A percentile compares a stretch with the other conserved stretches of the same genome.
Conservation (phyloP, 2,329 filamentous ascomycete species). For the Pezicula neosporulosa region DNA sequence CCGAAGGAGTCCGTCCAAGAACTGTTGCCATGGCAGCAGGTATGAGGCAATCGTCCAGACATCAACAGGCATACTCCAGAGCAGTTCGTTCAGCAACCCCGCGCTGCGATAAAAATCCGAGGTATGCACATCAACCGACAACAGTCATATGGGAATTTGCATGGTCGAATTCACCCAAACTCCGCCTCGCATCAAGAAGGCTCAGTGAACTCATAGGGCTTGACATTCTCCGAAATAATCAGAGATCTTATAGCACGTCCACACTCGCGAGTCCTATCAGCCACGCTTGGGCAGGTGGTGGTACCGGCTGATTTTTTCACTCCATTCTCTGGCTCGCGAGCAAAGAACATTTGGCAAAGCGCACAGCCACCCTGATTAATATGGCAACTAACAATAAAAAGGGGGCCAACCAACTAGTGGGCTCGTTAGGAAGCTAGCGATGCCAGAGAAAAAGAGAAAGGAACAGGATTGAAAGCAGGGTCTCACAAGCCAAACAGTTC, state of each 20-base stretch:
- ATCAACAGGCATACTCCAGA: slow-evolving; percentile 56
- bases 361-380: slow-evolving; percentile 72
- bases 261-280: slow-evolving; percentile 55
- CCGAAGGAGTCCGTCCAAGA: slow-evolving; percentile 49
- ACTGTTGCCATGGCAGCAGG: slow-evolving; percentile 78
- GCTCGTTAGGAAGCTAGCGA: slow-evolving; percentile 78
- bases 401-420: slow-evolving; percentile 46
- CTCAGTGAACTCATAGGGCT: slow-evolving; percentile 36
- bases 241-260: slow-evolving; percentile 46
- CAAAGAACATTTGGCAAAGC: slow-evolving; percentile 83
- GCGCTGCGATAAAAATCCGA: slow-evolving; percentile 57
- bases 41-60: slow-evolving; percentile 47
- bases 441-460: slow-evolving; percentile 73
- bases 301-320: slow-evolving; percentile 44
- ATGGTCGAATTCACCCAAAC: slow-evolving; percentile 38
- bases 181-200: slow-evolving; percentile 37
- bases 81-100: slow-evolving; percentile 80
- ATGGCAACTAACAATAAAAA: slow-evolving; percentile 42
- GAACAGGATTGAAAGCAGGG: slow-evolving; percentile 67
- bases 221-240: slow-evolving; percentile 48
- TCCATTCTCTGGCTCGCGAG: slow-evolving; percentile 77
- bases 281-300: slow-evolving; percentile 19
- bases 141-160: slow-evolving; percentile 48
- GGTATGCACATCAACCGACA: slow-evolving; percentile 57
- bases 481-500: slow-evolving; percentile 65